Conservation (phyloP, 2,329 filamentous ascomycete species). For the Pestalotiopsis sp. region DNA sequence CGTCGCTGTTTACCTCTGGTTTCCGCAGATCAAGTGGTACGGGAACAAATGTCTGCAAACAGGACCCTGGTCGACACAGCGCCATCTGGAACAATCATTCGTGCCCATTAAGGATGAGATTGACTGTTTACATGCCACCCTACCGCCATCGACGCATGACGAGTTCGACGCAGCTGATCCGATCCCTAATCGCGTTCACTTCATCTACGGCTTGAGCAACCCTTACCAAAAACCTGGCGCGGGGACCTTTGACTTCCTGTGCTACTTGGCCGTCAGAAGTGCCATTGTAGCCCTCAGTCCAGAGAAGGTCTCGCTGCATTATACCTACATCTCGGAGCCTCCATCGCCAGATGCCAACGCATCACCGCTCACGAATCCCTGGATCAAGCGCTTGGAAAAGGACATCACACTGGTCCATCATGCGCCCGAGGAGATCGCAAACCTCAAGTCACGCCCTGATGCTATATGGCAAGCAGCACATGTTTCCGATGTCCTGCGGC, state of each 20-base stretch:
- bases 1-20: neutral
- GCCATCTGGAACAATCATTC: constrained; percentile 34
- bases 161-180: constrained; percentile 21
- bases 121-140: constrained; percentile 33
- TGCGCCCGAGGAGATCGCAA: constrained; percentile 29
- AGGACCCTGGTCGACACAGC: constrained; percentile 36
- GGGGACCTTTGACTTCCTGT: constrained; percentile 38
- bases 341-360: constrained; percentile 32
- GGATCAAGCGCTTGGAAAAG: constrained; percentile 35
- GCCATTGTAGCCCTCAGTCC: constrained; percentile 38
- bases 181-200: constrained; percentile 41
- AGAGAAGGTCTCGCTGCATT: constrained; percentile 38
- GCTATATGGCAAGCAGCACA: constrained; percentile 34
- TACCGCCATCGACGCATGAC: constrained; percentile 16
- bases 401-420: constrained; percentile 38
- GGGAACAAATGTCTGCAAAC: constrained; percentile 36
- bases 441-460: constrained; percentile 29
- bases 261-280: constrained; percentile 39
- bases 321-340: constrained; percentile 38
- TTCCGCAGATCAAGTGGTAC: constrained; percentile 16
- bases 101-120: constrained; percentile 33
- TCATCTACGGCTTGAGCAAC: constrained; percentile 39
- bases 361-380: constrained; percentile 35
- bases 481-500: constrained; percentile 37
- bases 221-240: constrained; percentile 30